These are phyloP conservation scores for Ricinus communis DNA, from an alignment of 345 rosid genomes.

Conservation along the genomic window DNA sequence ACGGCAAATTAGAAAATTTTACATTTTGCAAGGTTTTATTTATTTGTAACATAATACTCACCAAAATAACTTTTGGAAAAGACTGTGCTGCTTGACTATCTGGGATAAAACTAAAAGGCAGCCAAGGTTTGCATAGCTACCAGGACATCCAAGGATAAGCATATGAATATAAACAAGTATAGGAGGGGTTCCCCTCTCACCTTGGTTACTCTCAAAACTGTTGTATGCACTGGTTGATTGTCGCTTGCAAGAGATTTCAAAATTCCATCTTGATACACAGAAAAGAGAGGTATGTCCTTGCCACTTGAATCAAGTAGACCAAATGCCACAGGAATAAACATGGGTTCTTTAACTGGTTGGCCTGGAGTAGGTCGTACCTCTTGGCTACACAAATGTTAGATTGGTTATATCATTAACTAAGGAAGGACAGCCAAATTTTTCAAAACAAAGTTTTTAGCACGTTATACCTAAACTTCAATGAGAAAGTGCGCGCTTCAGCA, in stretches of 20 bases:
- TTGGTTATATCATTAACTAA: not conserved
- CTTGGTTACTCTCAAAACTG: slow-evolving; percentile 85
- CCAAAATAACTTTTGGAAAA: not conserved
- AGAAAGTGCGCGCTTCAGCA: slow-evolving; percentile 70
- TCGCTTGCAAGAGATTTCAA: slow-evolving; percentile 47
- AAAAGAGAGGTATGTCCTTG: slow-evolving; percentile 71
- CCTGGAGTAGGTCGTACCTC: slow-evolving; percentile 87
- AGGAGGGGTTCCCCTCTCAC: slow-evolving; percentile 39
- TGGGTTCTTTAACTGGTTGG: slow-evolving; percentile 83
- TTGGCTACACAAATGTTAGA: slow-evolving; percentile 53
- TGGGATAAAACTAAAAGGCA: not conserved
- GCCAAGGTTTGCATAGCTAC: not conserved
- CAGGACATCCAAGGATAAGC: not conserved
- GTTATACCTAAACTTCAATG: slow-evolving; percentile 81
- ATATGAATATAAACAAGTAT: not conserved
- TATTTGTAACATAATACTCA: not conserved
- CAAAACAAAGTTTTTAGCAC: slow-evolving; percentile 3
- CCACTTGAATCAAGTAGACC: slow-evolving; percentile 83
- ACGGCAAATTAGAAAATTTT: not conserved
- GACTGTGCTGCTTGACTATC: not conserved
- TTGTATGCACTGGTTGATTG: slow-evolving; percentile 46
- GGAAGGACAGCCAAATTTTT: not conserved
- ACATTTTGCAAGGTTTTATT: not conserved
- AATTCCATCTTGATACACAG: slow-evolving; percentile 65
- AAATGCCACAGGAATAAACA: slow-evolving; percentile 79